Evolutionary conservation across 331 rosid genomes (phyloP), one percentile per base, ranked within the genome.

Genomic region (Arachis monticola): DNA sequence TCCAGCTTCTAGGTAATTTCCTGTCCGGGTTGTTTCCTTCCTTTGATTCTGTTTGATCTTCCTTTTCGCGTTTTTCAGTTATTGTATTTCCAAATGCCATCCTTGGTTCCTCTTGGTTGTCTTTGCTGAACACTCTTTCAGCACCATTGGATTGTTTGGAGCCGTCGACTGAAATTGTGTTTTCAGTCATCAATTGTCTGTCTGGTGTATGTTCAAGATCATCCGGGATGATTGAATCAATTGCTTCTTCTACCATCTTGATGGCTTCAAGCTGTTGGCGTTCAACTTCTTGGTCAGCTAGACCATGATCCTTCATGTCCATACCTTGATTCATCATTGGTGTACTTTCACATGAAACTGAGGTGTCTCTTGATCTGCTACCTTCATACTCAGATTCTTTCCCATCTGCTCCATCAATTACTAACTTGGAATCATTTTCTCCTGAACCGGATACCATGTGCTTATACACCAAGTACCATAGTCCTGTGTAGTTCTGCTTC

Each of bases 191-290:
- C n/a, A 85, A 31, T 74, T 77, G 76, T 57, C 73, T 83, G 41
- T 80, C 83, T 12, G 74, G 41, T 61, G 87, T 77, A 38, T 79
- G 75, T 12, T 83, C 89, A 55, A 83, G 67, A 69, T 8, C 83
- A 65, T 91, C 97, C 2, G 93, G 93, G 72, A 82, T 72, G 70
- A 92, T 88, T 48, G 93, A 89, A 70, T 95, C 99, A 67, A 95
- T 95, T 3, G 97, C 99, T 72, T 88, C 97, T 79, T 95, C 96
- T 45, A 95, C 91, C 27, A 92, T 85, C 91, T 85, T 92, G 76
- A 92, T 82, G 65, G 97, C 88, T 89, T 95, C 97, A 61, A 80
- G 79, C 59, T 78, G 88, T 45, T 50, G 88, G 12, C 74, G 90
- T 69, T 81, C 76, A 47, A 83, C 80, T 27, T 81, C 88, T 8